phyloP scores from a whole-genome alignment of 2,329 filamentous ascomycete genomes.

The Fusarium verrucosum region DNA sequence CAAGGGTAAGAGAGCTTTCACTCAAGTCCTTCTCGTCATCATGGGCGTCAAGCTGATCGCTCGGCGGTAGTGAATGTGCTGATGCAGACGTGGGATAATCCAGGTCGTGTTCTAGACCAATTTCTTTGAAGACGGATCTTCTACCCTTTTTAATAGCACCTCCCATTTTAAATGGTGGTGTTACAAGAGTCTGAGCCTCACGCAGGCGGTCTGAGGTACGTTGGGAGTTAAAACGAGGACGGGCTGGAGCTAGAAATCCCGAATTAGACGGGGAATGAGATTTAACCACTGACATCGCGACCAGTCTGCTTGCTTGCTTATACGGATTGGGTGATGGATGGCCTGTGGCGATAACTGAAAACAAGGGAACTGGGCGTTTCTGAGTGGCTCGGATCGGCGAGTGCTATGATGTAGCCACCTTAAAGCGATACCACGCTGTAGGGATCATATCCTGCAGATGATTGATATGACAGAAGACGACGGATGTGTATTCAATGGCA shows the following conservation, averaged over 20 bases:
- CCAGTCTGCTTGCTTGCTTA: not conserved
- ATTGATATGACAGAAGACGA: slow-evolving; percentile 16
- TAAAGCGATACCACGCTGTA: slow-evolving; percentile 36
- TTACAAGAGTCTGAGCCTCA: slow-evolving; percentile 54
- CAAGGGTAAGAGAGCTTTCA: slow-evolving; percentile 41
- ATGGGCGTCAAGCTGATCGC: slow-evolving; percentile 29
- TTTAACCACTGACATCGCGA: slow-evolving; percentile 38
- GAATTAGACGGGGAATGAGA: slow-evolving; percentile 31
- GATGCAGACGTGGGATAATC: slow-evolving; percentile 35
- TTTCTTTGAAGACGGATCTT: slow-evolving; percentile 63
- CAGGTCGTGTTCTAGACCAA: slow-evolving; percentile 55
- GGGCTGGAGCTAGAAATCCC: slow-evolving; percentile 41
- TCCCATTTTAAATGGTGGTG: slow-evolving; percentile 53
- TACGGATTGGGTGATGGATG: slow-evolving; percentile 19
- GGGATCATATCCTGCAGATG: slow-evolving; percentile 38
- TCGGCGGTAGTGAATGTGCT: slow-evolving; percentile 16
- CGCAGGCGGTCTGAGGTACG: slow-evolving; percentile 62
- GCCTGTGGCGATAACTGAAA: slow-evolving; percentile 32
- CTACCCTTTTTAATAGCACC: slow-evolving; percentile 60
- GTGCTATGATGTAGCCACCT: slow-evolving; percentile 44
- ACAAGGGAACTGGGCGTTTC: slow-evolving; percentile 17
- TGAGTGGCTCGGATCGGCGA: slow-evolving; percentile 38
- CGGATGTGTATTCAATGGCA: slow-evolving; percentile 1
- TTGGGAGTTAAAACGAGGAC: slow-evolving; percentile 62
- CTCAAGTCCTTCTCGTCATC: slow-evolving; percentile 47